Base-by-base conservation (phyloP, 225 moss, liverwort and hornwort genomes). In the Anthoceros angustus region DNA sequence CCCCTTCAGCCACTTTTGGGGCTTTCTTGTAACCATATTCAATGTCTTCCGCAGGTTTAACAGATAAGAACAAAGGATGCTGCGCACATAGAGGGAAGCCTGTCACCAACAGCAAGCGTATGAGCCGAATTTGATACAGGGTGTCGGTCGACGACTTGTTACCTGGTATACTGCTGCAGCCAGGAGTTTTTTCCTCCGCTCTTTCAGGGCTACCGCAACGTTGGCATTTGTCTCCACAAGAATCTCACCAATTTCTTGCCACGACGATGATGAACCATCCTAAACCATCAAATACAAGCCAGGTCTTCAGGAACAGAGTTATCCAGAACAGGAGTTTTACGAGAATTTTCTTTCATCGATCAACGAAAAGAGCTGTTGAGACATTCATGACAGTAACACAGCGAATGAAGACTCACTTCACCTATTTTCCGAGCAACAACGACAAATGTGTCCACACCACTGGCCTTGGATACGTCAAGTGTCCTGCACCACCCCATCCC, bases 381-480 rank as follows among this genome's bases (percentile, higher is more conserved):
- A 32, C 32, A 32, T 32, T 32, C 4, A 32, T 32, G 32, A 32
- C 32, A 32, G 32, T 32, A 55, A 20, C 55, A 18, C n/a, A 8
- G 16, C 16, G 16, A 46, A 23, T 6, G 55, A 15, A 55, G 55
- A 15, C 55, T 55, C 55, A 55, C 55, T 20, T 55, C 55, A 55
- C 55, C 55, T 55, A 55, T 55, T 55, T 55, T 55, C 18, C 55
- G 55, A 55, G 55, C 55, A 55, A 55, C 18, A 20, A 55, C n/a
- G 0, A 23, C 8, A 23, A 55, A 55, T 18, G 55, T 55, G n/a
- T 55, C 55, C 55, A 55, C 55, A 9, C 55, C 55, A 15, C n/a
- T 23, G 23, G 55, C 55, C 4, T 55, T 55, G 8, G 55, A 55
- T 23, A 55, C 55, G 55, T 55, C 55, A 8, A 55, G 55, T 55